Evolutionary conservation across 75 land plant genomes (phyloP).

Genomic region (Azolla pinnata): DNA sequence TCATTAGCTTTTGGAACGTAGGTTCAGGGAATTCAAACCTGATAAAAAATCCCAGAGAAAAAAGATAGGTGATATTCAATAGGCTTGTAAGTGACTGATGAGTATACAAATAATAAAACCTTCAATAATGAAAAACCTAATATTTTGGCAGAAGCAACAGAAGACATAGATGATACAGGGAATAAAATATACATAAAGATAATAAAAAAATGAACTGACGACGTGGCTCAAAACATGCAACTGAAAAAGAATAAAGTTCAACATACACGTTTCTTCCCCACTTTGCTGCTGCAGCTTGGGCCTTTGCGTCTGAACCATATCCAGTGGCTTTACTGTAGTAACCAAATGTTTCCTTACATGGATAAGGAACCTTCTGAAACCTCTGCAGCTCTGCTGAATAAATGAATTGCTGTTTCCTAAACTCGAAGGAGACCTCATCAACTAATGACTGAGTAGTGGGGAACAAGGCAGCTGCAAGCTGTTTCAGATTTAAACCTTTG

Average conservation of each 20-base stretch:
- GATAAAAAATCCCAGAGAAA: too few species aligned
- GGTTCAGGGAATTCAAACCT: slow-evolving; percentile 99
- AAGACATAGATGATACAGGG: too few species aligned
- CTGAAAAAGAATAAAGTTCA: too few species aligned
- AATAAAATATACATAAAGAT: too few species aligned
- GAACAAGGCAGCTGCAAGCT: slow-evolving; percentile 38
- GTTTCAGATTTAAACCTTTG: slow-evolving; percentile 11
- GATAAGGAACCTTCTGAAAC: slow-evolving; percentile 81
- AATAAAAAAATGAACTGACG: too few species aligned
- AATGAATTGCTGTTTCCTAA: slow-evolving; percentile 81
- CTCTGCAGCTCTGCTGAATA: slow-evolving; percentile 55
- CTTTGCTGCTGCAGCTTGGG: slow-evolving; percentile 53
- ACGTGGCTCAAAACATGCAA: too few species aligned
- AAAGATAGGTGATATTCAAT: too few species aligned
- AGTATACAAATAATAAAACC: too few species aligned
- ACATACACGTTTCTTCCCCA: slow-evolving; percentile 98
- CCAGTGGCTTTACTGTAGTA: slow-evolving; percentile 66
- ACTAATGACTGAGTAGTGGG: slow-evolving; percentile 14
- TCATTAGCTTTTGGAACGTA: slow-evolving; percentile 87
- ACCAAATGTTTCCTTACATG: slow-evolving; percentile 75
- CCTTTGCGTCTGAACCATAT: slow-evolving; percentile 84
- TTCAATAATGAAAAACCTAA: too few species aligned
- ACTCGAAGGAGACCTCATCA: slow-evolving; percentile 82
- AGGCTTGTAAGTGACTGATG: too few species aligned
- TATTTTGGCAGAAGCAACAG: too few species aligned